phyloP scores from a whole-genome alignment of 2,329 filamentous ascomycete genomes.

The Ceratocystis diversiconidia region DNA sequence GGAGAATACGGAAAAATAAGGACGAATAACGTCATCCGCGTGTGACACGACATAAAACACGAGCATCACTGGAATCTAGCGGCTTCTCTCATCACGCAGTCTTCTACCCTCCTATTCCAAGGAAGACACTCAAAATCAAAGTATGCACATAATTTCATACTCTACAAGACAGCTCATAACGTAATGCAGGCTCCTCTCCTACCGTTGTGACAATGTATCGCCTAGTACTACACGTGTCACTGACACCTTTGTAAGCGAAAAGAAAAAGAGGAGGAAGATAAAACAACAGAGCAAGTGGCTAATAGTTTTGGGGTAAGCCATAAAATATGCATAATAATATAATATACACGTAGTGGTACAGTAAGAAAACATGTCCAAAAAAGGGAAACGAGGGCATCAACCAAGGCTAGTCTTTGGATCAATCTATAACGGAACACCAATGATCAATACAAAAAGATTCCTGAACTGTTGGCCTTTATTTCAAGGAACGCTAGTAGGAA shows the following conservation, averaged over 20 bases:
- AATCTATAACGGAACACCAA: no score
- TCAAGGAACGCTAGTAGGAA: constrained; percentile 47
- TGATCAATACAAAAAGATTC: neutral
- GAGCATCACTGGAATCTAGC: neutral
- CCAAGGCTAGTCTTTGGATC: neutral
- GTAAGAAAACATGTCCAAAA: neutral
- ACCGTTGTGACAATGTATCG: no score
- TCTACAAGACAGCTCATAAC: neutral
- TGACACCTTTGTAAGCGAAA: neutral
- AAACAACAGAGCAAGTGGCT: no score
- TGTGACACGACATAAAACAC: no score
- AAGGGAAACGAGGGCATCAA: neutral
- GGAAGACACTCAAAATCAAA: neutral
- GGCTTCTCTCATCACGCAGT: neutral
- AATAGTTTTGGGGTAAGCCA: neutral
- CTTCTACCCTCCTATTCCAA: neutral
- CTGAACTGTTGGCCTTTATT: neutral
- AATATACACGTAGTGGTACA: constrained; percentile 14
- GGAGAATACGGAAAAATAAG: neutral
- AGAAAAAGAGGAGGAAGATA: no score
- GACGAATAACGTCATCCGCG: no score
- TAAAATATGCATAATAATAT: constrained; percentile 10
- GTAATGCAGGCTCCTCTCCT: neutral
- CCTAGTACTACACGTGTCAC: no score
- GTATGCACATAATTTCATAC: neutral